A percentile compares a stretch with the other conserved stretches of the same genome.
Evolutionary conservation across 306 rosid species (phyloP).

Genomic region (Malus domestica): ASM211411v1 NC_041796.1:27433001-27433500

Average conservation of each 20-base stretch:
- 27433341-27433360: background rate
- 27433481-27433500: background rate
- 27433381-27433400: background rate
- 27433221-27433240: conserved; percentile 5
- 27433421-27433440: background rate
- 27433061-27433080: no score
- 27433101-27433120: background rate
- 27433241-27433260: background rate
- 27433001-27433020: no score
- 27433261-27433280: conserved; percentile 2
- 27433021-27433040: no score
- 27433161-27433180: conserved; percentile 1
- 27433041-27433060: no score
- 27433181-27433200: background rate
- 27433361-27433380: background rate
- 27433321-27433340: conserved; percentile 8
- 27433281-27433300: conserved; percentile 50
- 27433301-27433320: conserved; percentile 11
- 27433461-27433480: background rate
- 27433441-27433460: background rate
- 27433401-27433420: background rate
- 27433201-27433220: conserved; percentile 15
- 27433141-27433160: conserved; percentile 8
- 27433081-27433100: background rate
- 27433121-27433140: background rate